Conservation (phyloP, 495 filamentous ascomycete species). For the Delitschia confertaspora region DNA sequence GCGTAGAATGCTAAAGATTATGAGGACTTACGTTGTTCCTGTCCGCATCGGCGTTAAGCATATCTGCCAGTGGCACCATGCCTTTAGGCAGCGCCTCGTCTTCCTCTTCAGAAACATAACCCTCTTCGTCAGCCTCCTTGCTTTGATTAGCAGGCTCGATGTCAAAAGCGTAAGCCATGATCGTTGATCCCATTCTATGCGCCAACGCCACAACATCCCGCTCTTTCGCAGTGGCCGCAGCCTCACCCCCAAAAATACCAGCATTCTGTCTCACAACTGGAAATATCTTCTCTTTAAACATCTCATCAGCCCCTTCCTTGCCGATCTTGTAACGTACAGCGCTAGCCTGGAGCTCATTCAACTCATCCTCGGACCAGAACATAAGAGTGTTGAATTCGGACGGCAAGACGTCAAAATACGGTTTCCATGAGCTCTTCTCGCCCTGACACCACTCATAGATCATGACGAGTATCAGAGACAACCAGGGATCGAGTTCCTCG, state of each 20-base stretch:
- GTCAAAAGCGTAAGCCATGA: constrained; percentile 95
- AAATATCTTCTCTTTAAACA: constrained; percentile 54
- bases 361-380: constrained; percentile 72
- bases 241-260: constrained; percentile 34
- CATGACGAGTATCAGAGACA: constrained; percentile 67
- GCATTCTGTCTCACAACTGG: constrained; percentile 47
- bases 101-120: constrained; percentile 60
- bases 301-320: constrained; percentile 57
- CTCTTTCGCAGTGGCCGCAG: constrained; percentile 30
- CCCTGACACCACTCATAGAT: constrained; percentile 64
- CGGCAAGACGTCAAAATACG: constrained; percentile 77
- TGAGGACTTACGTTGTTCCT: constrained; percentile 57
- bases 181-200: constrained; percentile 73
- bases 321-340: constrained; percentile 72
- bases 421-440: constrained; percentile 57
- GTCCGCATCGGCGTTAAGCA: constrained; percentile 84
- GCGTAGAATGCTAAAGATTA: not conserved
- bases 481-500: constrained; percentile 41
- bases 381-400: constrained; percentile 75
- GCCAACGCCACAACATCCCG: constrained; percentile 43
- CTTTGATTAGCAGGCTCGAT: constrained; percentile 47
- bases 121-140: constrained; percentile 47
- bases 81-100: constrained; percentile 57
- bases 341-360: constrained; percentile 67
- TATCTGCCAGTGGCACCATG: constrained; percentile 89